Evolutionary conservation across 2,329 filamentous ascomycete species (phyloP).

Genomic region (Hypomyces perniciosus): DNA sequence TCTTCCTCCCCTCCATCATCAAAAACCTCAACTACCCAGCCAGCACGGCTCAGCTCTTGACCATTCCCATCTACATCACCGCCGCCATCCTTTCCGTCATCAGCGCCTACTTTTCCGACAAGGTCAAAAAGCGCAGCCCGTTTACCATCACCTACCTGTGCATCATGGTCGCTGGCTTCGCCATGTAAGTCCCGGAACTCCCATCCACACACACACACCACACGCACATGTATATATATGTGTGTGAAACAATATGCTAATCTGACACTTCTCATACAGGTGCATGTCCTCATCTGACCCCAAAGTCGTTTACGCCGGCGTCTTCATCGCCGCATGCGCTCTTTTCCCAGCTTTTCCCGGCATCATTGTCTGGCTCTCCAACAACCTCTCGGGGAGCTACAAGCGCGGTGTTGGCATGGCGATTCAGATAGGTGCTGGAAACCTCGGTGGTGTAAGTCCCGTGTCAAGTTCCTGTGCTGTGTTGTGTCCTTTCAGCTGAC

Average conservation of each 20-base stretch:
- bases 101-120: slow-evolving; percentile 51
- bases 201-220: background rate
- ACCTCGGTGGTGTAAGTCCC: slow-evolving; percentile 44
- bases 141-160: slow-evolving; percentile 50
- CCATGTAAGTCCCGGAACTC: slow-evolving; percentile 33
- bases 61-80: slow-evolving; percentile 53
- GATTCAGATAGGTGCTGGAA: slow-evolving; percentile 56
- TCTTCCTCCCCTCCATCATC: slow-evolving; percentile 61
- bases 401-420: slow-evolving; percentile 64
- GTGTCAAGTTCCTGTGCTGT: background rate
- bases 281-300: slow-evolving; percentile 54
- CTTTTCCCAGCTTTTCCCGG: slow-evolving; percentile 78
- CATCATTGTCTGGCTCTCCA: slow-evolving; percentile 71
- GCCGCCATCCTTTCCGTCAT: slow-evolving; percentile 55
- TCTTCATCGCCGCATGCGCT: slow-evolving; percentile 69
- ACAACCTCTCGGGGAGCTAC: slow-evolving; percentile 63
- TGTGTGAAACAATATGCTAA: background rate
- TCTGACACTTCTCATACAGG: slow-evolving; percentile 30
- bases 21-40: slow-evolving; percentile 51
- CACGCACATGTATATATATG: background rate
- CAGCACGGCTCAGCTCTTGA: slow-evolving; percentile 59
- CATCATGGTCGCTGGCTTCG: slow-evolving; percentile 51
- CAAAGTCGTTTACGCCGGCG: slow-evolving; percentile 63
- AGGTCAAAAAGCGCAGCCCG: slow-evolving; percentile 45
- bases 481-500: background rate